A percentile compares a stretch with the other conserved stretches of the same genome.
These are phyloP conservation scores for Astragalus membranaceus DNA, from an alignment of 306 rosid species.

Conservation along the genomic window DNA sequence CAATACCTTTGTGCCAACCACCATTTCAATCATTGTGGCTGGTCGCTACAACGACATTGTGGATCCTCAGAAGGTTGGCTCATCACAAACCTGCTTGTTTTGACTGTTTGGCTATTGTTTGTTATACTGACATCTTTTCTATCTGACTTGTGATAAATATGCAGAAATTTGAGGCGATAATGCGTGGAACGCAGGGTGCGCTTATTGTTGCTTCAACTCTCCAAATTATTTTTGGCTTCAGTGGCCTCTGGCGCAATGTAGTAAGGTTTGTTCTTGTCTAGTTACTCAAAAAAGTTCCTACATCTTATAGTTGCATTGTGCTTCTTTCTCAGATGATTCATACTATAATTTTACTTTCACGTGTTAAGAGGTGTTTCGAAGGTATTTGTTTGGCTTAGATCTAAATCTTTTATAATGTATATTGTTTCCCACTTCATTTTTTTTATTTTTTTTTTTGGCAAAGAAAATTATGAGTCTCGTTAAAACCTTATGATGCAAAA, in stretches of 20 bases:
- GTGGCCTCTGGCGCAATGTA: conserved; percentile 95
- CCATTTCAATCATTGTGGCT: conserved; percentile 86
- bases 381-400: no score
- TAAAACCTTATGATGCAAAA: no score
- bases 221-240: conserved; percentile 91
- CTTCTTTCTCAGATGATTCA: neutral
- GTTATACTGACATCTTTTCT: conserved; percentile 2
- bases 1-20: conserved; percentile 79
- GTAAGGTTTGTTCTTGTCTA: conserved; percentile 50
- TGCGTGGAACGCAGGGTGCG: conserved; percentile 96
- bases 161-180: conserved; percentile 84
- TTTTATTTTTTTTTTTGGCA: no score
- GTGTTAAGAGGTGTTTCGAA: neutral
- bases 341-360: neutral
- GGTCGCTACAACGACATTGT: conserved; percentile 64
- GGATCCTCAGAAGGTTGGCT: conserved; percentile 67
- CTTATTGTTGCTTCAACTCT: conserved; percentile 84
- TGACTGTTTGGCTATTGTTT: neutral
- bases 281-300: neutral
- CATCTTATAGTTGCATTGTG: neutral
- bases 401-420: no score
- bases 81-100: neutral
- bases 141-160: conserved; percentile 10
- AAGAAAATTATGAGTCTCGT: no score
- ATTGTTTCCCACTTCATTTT: no score